Evolutionary conservation across 139 green algal genomes (phyloP).

Genomic region (Limnomonas spitsbergensis): DNA sequence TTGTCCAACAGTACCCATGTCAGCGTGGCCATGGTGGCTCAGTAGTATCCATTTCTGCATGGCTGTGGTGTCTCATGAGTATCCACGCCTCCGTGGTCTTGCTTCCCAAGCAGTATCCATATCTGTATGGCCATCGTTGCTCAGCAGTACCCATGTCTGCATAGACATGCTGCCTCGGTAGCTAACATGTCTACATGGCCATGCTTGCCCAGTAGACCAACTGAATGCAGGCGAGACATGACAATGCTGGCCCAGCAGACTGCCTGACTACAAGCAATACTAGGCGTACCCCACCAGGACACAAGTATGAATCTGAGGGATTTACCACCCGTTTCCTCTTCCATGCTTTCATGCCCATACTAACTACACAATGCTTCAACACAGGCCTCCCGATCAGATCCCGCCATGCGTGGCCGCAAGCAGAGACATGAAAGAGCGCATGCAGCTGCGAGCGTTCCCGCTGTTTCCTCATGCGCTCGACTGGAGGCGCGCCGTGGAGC

Average conservation of each 20-base stretch:
- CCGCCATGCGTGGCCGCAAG: neutral
- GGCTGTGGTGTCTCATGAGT: no score
- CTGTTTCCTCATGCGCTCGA: constrained; percentile 4
- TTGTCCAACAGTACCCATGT: no score
- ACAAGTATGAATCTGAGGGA: neutral
- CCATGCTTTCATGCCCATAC: neutral
- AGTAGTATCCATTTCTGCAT: no score
- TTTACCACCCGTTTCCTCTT: neutral
- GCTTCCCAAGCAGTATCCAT: no score
- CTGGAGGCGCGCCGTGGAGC: neutral
- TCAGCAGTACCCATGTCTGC: no score
- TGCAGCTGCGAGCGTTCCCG: constrained; percentile 8
- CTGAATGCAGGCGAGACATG: neutral
- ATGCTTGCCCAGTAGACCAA: no score
- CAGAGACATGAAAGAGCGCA: neutral
- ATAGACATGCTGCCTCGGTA: no score
- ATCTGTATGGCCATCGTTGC: no score
- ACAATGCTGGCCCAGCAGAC: neutral
- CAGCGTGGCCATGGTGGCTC: no score
- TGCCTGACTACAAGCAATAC: neutral
- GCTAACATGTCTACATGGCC: neutral
- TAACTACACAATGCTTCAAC: no score
- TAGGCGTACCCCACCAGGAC: neutral
- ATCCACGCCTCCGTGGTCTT: no score
- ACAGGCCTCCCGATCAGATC: neutral